Evolutionary conservation across 2,329 filamentous ascomycete genomes (phyloP), one percentile per base, ranked within the genome.

Genomic region (Neopestalotiopsis sp.): DNA sequence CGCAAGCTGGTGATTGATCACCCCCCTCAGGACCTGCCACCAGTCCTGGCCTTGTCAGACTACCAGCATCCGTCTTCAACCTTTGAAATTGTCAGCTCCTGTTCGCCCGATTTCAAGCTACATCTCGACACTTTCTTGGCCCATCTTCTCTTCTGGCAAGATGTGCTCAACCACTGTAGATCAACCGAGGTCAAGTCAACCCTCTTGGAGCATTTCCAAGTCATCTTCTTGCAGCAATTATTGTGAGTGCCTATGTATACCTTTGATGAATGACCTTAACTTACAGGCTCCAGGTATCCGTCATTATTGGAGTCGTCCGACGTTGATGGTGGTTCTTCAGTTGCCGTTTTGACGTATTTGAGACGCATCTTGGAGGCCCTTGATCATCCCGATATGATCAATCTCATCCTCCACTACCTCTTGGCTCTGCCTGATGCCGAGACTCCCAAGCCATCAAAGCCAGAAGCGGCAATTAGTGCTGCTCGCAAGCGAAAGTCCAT

Each of bases 131-230:
- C 95, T 0, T 99, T 99, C 76, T 86, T 99, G 57, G 97, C 96
- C 0, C 97, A 98, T 77, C 86, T 99, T 63, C 85, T 97, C 5
- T 99, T 99, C 78, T 99, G 96, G 96, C 96, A 99, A 81, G 96
- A 99, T 79, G 95, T 98, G 42, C 84, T 99, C 70, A 96, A 98
- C 78, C 95, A 98, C 80, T 99, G 96, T 82, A 90, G 91, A 75
- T 98, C 95, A 3, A 86, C 91, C 1, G 95, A 98, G 77, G 94
- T 99, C 74, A 96, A 95, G 78, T 94, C 94, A 73, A 98, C 95
- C 0, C 84, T 99, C 65, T 86, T 99, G 40, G 96, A 99, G 78
- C 96, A 99, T 81, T 99, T 99, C 77, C 95, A 98, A 78, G 92
- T 98, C 74, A 90, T 99, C 42, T 99, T 99, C 79, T 84, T 99